Base-by-base conservation (phyloP, 768 basidiomycete genomes). In the Auriscalpium microsporum region DNA sequence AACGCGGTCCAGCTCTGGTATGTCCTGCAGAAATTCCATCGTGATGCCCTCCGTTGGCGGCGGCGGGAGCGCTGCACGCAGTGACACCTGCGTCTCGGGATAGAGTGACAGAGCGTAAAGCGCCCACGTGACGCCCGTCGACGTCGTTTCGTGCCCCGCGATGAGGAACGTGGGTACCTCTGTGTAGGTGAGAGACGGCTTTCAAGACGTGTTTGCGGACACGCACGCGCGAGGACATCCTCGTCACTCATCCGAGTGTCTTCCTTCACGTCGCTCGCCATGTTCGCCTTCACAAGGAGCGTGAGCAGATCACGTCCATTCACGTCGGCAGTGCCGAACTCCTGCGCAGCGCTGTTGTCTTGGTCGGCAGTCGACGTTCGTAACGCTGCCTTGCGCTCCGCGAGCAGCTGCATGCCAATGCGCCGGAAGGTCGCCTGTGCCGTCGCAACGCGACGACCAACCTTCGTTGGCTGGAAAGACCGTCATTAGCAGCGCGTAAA, bases 321-420 rank as follows among this genome's bases (percentile, higher is more conserved):
- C 19, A 65, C 48, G 35, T 62, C 50, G 13, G 58, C 54, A 51
- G 51, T 54, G 17, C 40, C 63, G 10, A 60, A 46, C 1, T 45
- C 35, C 35, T 40, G 51, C 1, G 42, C n/a, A 28, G 28, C 28
- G 7, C 4, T 4, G 10, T 46, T 2, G 13, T 21, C 23, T 38
- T 48, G 19, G 33, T 14, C 17, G 21, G 10, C 33, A 14, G 17
- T 17, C 40, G 40, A 13, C 40, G 13, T 28, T 54, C 60, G 23
- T 49, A 71, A 58, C 8, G 67, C 68, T 8, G 59, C 64, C 64
- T 83, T 84, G 60, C 80, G 84, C 8, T 78, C 72, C 7, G 58
- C 55, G 17, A 83, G 56, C 8, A 86, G 69, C 37, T 78, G 68
- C 14, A 63, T 63, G 6, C 80, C 84, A 48, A 86, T 79, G 10